phyloP scores from a whole-genome alignment of 352 stramenopile genomes.

The Globisporangium abappressorium region DNA sequence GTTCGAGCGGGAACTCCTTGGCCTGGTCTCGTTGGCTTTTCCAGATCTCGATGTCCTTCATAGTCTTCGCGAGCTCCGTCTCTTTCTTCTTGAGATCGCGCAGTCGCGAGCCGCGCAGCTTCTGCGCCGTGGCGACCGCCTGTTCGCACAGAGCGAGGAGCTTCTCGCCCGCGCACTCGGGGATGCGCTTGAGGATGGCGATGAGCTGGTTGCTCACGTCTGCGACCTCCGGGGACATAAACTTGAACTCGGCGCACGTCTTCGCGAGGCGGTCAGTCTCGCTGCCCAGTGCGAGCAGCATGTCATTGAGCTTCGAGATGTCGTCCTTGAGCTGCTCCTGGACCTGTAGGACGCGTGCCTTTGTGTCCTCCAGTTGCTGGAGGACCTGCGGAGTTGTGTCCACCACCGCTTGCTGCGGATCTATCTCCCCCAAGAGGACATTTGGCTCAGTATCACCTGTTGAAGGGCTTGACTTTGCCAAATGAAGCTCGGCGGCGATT shows the following conservation, averaged over 20 bases:
- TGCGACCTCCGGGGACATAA: slow-evolving; percentile 27
- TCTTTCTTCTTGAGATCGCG: slow-evolving; percentile 57
- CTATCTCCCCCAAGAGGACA: neutral
- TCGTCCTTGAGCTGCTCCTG: slow-evolving; percentile 47
- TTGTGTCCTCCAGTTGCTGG: slow-evolving; percentile 36
- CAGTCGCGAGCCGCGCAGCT: slow-evolving; percentile 43
- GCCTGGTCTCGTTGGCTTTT: slow-evolving; percentile 49
- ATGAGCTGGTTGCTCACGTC: slow-evolving; percentile 25
- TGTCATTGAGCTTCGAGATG: slow-evolving; percentile 42
- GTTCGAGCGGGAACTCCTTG: slow-evolving; percentile 57
- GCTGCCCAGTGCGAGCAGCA: slow-evolving; percentile 38
- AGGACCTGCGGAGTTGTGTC: neutral
- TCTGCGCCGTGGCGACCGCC: slow-evolving; percentile 37
- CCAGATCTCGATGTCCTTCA: slow-evolving; percentile 69
- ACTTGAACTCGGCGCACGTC: slow-evolving; percentile 30
- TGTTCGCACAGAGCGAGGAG: slow-evolving; percentile 45
- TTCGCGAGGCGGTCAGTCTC: slow-evolving; percentile 47
- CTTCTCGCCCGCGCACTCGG: slow-evolving; percentile 41
- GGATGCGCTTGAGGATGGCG: slow-evolving; percentile 29
- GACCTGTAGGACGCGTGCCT: slow-evolving; percentile 35
- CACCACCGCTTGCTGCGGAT: neutral
- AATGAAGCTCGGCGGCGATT: slow-evolving; percentile 41
- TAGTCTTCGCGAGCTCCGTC: slow-evolving; percentile 42
- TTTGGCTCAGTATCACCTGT: neutral
- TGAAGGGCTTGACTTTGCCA: slow-evolving; percentile 23